Conservation (phyloP, 2,329 filamentous ascomycete genomes). For the Diaporthe caulivora region DNA sequence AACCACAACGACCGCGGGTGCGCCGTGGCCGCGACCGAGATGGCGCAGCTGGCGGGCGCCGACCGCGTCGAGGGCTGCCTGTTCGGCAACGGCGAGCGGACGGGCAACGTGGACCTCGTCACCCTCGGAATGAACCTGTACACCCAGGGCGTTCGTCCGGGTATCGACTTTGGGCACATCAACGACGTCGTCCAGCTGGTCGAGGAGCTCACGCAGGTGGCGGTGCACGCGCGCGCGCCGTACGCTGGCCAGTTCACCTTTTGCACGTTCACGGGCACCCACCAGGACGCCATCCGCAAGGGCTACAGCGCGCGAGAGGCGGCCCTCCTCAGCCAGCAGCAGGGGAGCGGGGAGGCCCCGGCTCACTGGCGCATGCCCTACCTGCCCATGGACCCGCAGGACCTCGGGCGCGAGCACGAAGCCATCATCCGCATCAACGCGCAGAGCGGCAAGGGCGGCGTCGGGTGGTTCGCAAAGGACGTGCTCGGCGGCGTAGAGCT, state of each 20-base stretch:
- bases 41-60: slow-evolving; percentile 96
- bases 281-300: slow-evolving; percentile 98
- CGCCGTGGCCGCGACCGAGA: slow-evolving; percentile 87
- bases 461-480: slow-evolving; percentile 90
- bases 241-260: slow-evolving; percentile 94
- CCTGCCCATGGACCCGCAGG: slow-evolving; percentile 89
- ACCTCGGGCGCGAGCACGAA: slow-evolving; percentile 96
- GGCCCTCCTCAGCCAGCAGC: too few relatives aligned
- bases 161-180: slow-evolving; percentile 93
- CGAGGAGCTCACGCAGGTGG: slow-evolving; percentile 94
- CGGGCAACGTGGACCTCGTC: slow-evolving; percentile 94
- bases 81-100: slow-evolving; percentile 95
- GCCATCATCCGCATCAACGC: slow-evolving; percentile 98
- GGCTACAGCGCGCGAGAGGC: slow-evolving; percentile 84
- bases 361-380: slow-evolving; percentile 90
- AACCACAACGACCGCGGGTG: slow-evolving; percentile 95
- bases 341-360: too few relatives aligned
- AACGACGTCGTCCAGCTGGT: slow-evolving; percentile 88
- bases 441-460: slow-evolving; percentile 93
- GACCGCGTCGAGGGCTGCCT: slow-evolving; percentile 94
- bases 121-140: slow-evolving; percentile 96
- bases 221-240: slow-evolving; percentile 87
- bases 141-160: slow-evolving; percentile 87
- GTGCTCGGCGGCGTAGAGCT: slow-evolving; percentile 90
- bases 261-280: slow-evolving; percentile 89